phyloP scores from a whole-genome alignment of 257 asterid genomes.

The Penstemon eatonii region DNA sequence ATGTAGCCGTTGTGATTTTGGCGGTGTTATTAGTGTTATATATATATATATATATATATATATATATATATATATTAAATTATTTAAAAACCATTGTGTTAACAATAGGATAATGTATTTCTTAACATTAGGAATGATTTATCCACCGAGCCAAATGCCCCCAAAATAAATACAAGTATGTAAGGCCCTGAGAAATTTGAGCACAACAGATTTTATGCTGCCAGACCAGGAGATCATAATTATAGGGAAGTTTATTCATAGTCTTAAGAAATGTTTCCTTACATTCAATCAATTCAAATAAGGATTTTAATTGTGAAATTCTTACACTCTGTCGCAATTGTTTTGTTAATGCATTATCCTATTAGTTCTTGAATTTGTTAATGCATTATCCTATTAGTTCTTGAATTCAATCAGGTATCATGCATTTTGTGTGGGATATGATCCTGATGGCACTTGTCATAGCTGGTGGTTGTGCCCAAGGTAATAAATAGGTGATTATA shows the following conservation, averaged over 20 bases:
- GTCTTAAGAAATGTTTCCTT: background rate
- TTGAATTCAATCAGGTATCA: conserved; percentile 70
- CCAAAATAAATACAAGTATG: too few species aligned
- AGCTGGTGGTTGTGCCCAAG: conserved; percentile 96
- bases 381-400: too few species aligned
- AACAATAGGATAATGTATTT: too few species aligned
- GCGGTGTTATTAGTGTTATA: too few species aligned
- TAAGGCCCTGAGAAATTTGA: background rate
- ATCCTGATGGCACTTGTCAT: conserved; percentile 83
- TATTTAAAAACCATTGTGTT: too few species aligned
- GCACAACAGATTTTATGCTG: background rate
- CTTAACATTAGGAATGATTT: too few species aligned
- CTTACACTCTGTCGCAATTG: conserved; percentile 16
- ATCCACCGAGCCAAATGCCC: too few species aligned
- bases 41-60: too few species aligned
- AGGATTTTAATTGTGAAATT: conserved; percentile 14
- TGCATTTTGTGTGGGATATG: conserved; percentile 96
- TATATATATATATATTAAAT: too few species aligned
- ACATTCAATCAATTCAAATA: background rate
- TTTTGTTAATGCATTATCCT: too few species aligned
- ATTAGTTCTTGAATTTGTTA: too few species aligned
- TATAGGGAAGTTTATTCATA: background rate
- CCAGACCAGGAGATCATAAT: conserved; percentile 1
- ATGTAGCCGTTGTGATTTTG: too few species aligned
- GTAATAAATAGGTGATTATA: conserved; percentile 41